Evolutionary conservation across 768 basidiomycete genomes (phyloP).

Genomic region (Xerocomellus intermedius): DNA sequence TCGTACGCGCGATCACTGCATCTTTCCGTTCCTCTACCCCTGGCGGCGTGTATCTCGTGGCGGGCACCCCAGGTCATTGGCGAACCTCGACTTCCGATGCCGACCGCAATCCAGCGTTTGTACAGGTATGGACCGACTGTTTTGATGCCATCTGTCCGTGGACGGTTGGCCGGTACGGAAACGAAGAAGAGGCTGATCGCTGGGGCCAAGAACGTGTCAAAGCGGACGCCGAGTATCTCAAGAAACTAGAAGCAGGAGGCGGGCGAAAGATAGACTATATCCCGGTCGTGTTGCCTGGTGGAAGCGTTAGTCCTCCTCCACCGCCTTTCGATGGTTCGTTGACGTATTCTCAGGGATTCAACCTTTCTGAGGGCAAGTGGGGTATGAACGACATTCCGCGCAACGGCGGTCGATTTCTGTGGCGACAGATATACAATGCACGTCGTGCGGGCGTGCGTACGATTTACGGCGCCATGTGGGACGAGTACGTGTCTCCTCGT

Average conservation of each 20-base stretch:
- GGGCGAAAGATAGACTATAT: constrained; percentile 70
- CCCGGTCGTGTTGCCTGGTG: constrained; percentile 81
- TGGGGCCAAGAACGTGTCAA: constrained; percentile 65
- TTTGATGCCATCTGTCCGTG: constrained; percentile 83
- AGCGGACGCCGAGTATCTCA: constrained; percentile 61
- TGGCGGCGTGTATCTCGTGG: constrained; percentile 73
- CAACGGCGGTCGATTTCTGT: constrained; percentile 73
- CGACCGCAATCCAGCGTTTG: constrained; percentile 63
- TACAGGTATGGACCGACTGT: constrained; percentile 69
- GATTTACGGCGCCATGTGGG: constrained; percentile 88
- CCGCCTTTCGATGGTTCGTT: neutral
- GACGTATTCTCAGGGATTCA: constrained; percentile 51
- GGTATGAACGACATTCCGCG: constrained; percentile 69
- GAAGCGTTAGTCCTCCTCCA: constrained; percentile 57
- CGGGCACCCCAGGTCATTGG: constrained; percentile 73
- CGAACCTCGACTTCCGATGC: constrained; percentile 68
- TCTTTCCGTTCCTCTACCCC: constrained; percentile 64
- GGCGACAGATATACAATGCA: constrained; percentile 75
- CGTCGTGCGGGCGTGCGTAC: constrained; percentile 57
- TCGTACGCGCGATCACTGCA: constrained; percentile 51
- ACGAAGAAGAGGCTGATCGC: constrained; percentile 57
- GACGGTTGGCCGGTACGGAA: constrained; percentile 72
- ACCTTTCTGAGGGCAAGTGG: constrained; percentile 71
- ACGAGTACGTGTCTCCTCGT: constrained; percentile 50
- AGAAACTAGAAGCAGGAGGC: constrained; percentile 42